Conservation (phyloP, 345 rosid species). For the Euphorbia tirucalli region DNA sequence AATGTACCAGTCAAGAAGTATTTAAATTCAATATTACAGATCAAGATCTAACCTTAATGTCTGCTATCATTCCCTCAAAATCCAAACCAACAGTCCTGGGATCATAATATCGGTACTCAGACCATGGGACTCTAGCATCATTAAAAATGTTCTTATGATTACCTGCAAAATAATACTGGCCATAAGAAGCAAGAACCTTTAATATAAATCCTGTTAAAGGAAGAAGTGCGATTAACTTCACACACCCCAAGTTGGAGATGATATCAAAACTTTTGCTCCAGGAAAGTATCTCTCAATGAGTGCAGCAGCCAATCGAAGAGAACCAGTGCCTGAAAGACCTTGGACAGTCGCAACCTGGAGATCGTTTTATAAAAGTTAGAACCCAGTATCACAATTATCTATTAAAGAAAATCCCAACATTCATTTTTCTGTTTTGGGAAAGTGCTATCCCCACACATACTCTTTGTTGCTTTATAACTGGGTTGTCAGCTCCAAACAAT, state of each 20-base stretch:
- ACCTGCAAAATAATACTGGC: constrained; percentile 45
- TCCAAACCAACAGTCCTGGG: constrained; percentile 98
- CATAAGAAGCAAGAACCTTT: not conserved
- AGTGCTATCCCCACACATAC: constrained; percentile 42
- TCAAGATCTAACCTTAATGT: constrained; percentile 62
- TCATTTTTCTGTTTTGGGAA: not conserved
- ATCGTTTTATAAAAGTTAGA: constrained; percentile 3
- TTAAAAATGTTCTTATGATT: constrained; percentile 97
- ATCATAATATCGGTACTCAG: constrained; percentile 91
- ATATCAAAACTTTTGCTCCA: constrained; percentile 81
- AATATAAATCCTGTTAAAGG: constrained; percentile 8
- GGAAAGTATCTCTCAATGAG: constrained; percentile 90
- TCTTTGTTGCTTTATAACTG: constrained; percentile 62
- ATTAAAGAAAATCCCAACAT: not conserved
- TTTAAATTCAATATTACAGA: not conserved
- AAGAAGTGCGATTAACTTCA: constrained; percentile 6
- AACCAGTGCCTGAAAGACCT: constrained; percentile 98
- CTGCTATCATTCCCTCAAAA: constrained; percentile 94
- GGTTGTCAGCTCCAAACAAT: constrained; percentile 75
- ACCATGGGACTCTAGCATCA: constrained; percentile 95
- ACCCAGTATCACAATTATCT: constrained; percentile 2
- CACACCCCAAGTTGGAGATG: constrained; percentile 95
- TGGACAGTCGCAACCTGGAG: constrained; percentile 94
- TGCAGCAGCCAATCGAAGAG: constrained; percentile 88
- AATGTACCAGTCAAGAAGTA: not conserved